Base-by-base conservation (phyloP, 352 stramenopile species). In the Phytopythium boreale region DNA sequence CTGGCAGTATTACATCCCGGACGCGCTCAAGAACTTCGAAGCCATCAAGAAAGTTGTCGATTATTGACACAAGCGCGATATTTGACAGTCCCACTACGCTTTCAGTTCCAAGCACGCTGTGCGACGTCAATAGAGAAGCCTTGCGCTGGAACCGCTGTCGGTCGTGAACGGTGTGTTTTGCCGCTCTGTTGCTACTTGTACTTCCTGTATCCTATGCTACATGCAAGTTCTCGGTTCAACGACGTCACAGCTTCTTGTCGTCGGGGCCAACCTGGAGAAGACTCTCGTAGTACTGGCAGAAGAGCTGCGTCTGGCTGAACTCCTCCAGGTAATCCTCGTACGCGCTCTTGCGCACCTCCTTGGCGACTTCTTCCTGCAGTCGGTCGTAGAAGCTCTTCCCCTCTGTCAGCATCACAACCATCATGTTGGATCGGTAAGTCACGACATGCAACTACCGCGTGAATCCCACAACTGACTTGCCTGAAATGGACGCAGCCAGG, bases 11-110 rank as follows among this genome's bases (percentile, higher is more conserved):
- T 98, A 98, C 72, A 75, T 98, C 46, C 95, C 95, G 2, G 89
- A 98, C 52, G 84, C 95, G 36, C 72, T 97, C 31, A 98, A 98
- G 75, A 98, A 98, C 79, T 95, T 98, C 61, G 93, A 98, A 70
- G 92, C 92, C 15, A 98, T 99, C 76, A 95, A 94, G 67, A 93
- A 89, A 66, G 89, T 91, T 27, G 79, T 98, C 47, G 84, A 97
- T 63, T 97, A 88, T 66, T 97, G 86, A 73, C 56, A 78, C 31
- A n/a, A n/a, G n/a, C 5, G 37, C 5, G n/a, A 9, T 5, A 50
- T 26, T 41, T 7, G 37, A 29, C 26, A 19, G 3, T 37, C 36
- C 22, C 2, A 10, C 55, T 7, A 22, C 19, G 4, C n/a, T 7
- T 11, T 19, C 34, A 47, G 14, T 8, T 17, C 39, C 53, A 14